phyloP scores from a whole-genome alignment of 805 yeast genomes.

The Danielia reshetovae region DNA sequence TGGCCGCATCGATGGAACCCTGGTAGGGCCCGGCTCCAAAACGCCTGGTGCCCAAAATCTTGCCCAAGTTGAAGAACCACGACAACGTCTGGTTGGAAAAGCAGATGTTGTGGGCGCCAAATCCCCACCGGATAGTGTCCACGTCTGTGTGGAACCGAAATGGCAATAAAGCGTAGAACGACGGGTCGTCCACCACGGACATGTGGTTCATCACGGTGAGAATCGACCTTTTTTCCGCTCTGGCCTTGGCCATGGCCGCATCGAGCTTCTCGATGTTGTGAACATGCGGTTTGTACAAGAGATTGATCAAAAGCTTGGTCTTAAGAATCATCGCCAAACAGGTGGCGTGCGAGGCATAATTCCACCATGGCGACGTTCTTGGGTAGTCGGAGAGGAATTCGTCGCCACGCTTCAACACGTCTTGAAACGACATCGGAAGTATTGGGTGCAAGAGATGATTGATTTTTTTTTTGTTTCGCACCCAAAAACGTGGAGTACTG shows the following conservation, averaged over 20 bases:
- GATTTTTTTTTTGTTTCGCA: background rate
- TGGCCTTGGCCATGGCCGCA: conserved; percentile 57
- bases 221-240: conserved; percentile 66
- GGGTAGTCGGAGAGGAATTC: conserved; percentile 65
- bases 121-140: conserved; percentile 82
- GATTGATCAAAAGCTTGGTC: conserved; percentile 57
- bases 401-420: conserved; percentile 69
- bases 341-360: conserved; percentile 61
- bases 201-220: conserved; percentile 90
- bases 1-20: conserved; percentile 81
- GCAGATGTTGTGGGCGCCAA: conserved; percentile 91
- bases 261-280: conserved; percentile 63
- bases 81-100: conserved; percentile 53
- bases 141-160: conserved; percentile 58
- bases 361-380: conserved; percentile 58
- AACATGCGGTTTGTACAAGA: conserved; percentile 62
- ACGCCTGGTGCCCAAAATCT: conserved; percentile 79
- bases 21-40: conserved; percentile 95
- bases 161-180: conserved; percentile 83
- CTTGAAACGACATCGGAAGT: conserved; percentile 57
- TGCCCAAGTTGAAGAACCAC: conserved; percentile 80
- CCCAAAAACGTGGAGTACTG: conserved; percentile 6
- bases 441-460: background rate
- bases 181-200: conserved; percentile 91
- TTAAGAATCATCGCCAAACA: conserved; percentile 61